Conservation (phyloP, 331 rosid species). For the Pyracantha coccinea region DNA sequence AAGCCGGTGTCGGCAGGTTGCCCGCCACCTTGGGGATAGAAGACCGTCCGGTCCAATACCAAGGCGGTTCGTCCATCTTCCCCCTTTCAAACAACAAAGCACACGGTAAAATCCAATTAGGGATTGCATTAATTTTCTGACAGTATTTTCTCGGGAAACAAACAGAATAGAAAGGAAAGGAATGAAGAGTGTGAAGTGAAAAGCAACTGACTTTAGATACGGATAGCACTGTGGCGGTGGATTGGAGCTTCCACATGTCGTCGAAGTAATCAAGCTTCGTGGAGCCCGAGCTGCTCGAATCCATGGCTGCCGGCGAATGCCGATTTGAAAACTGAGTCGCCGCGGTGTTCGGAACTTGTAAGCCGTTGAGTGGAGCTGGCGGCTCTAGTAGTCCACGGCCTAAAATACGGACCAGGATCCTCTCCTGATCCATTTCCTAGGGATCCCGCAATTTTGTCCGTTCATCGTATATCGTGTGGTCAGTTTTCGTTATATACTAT, state of each 20-base stretch:
- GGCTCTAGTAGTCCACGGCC: no score
- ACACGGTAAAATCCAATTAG: no score
- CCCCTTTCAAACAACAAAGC: no score
- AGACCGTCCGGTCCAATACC: constrained; percentile 7
- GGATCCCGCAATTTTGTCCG: no score
- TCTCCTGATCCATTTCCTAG: no score
- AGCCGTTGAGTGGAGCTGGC: not conserved
- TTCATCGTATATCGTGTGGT: no score
- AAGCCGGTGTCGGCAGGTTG: constrained; percentile 67
- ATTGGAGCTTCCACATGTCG: constrained; percentile 55
- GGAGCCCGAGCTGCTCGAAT: constrained; percentile 4
- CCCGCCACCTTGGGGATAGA: constrained; percentile 88
- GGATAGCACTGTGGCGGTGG: constrained; percentile 43
- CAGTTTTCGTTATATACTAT: no score
- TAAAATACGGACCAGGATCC: no score
- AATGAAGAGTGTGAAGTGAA: not conserved
- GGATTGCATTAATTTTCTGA: not conserved
- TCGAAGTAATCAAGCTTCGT: constrained; percentile 60
- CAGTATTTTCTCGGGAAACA: constrained; percentile 6
- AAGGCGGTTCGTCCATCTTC: no score
- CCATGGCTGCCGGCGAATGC: constrained; percentile 26
- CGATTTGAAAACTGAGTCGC: not conserved
- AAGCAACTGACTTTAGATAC: constrained; percentile 30
- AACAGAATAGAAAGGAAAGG: not conserved
- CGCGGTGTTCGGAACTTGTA: not conserved